Base-by-base conservation (phyloP, 2,329 filamentous ascomycete genomes). In the Ascosphaera acerosa region DNA sequence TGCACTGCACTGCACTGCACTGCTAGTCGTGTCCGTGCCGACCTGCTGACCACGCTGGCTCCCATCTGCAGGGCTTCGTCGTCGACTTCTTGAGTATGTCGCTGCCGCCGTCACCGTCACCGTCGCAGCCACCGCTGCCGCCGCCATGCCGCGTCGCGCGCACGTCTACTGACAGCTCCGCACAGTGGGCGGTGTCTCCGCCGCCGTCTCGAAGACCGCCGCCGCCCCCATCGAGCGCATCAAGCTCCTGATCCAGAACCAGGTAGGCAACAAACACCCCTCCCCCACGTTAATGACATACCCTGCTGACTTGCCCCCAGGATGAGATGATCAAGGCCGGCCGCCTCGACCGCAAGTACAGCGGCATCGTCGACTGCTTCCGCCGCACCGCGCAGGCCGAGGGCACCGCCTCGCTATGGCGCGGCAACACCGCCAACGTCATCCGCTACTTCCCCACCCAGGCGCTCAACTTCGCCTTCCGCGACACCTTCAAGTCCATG, bases 361-460 rank as follows among this genome's bases (percentile, higher is more conserved):
- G 64, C 51, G 87, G 87, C 59, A 94, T 97, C 57, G 52, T 41
- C 38, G 87, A 97, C 59, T 94, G 87, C 70, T 97, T 97, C 76
- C 65, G 64, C 52, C 78, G 87, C 58, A 94, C 87, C 55, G 69
- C 68, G 43, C 71, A 72, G 52, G 66, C 76, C 44, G 87, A 97
- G 70, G 87, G 87, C 77, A 62, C 87, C 50, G 73, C 87, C 60
- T 73, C 84, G 44, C 70, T 97, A 52, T 97, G 87, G 87, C 74
- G 87, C 73, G 87, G 87, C 64, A 97, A 97, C 80, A 97, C 87
- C 58, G 87, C 87, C 80, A 97, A 97, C 76, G 87, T 97, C 62
- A 91, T 97, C 71, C 87, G 87, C 76, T 97, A 97, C 70, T 97
- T 97, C 80, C 87, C 87, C 49, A 97, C 87, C 60, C 87, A 97